A percentile compares a stretch with the other conserved stretches of the same genome.
Conservation (phyloP, 2,329 filamentous ascomycete species). For the Beauveria sp. region DNA sequence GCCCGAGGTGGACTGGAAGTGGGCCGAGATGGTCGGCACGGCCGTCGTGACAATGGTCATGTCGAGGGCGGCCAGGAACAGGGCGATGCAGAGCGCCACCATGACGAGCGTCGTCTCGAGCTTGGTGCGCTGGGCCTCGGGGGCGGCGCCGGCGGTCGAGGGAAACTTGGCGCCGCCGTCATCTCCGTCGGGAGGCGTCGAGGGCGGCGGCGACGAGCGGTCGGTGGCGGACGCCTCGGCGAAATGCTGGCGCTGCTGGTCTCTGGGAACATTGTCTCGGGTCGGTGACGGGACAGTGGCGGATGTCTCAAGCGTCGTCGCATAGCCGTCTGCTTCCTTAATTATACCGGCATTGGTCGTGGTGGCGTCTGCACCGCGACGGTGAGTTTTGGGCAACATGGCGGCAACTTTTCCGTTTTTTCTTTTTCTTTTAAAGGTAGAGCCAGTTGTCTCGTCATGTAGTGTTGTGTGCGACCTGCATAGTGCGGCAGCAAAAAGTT, state of each 20-base stretch:
- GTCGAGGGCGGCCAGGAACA: conserved; percentile 49
- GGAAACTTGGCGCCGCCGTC: background rate
- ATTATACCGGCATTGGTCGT: background rate
- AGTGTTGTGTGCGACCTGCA: background rate
- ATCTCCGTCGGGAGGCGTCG: background rate
- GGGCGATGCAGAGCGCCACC: conserved; percentile 32
- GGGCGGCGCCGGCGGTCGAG: conserved; percentile 12
- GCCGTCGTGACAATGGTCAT: conserved; percentile 60
- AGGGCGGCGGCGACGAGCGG: background rate
- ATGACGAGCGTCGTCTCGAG: conserved; percentile 33
- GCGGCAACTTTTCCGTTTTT: background rate
- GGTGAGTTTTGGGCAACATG: conserved; percentile 1
- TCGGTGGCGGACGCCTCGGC: background rate
- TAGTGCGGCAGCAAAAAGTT: background rate
- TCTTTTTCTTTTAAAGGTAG: background rate
- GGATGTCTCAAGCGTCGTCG: background rate
- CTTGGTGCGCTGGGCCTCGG: conserved; percentile 29
- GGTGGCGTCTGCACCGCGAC: background rate
- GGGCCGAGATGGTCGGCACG: conserved; percentile 54
- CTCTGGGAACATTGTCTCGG: background rate
- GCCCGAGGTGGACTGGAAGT: conserved; percentile 58
- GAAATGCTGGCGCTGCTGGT: background rate
- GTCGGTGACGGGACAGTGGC: background rate
- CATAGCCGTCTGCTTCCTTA: background rate
- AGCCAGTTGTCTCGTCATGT: background rate